phyloP scores from a whole-genome alignment of 1,139 yeast genomes.

The Magnusiomyces tetraspermus region DNA sequence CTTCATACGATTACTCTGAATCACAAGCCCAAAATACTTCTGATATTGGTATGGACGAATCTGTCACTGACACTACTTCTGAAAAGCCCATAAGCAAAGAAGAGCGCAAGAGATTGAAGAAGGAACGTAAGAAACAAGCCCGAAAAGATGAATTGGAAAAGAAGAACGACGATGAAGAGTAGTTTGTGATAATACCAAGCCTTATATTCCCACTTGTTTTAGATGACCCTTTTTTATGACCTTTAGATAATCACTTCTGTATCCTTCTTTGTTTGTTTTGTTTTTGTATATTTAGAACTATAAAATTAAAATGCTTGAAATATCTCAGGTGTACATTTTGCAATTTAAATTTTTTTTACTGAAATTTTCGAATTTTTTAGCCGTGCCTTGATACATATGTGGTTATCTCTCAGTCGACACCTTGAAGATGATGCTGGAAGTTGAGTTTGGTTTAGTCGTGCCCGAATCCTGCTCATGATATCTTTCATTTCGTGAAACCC shows the following conservation, averaged over 20 bases:
- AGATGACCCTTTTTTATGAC: not conserved
- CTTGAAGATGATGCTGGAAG: no score
- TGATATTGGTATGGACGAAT: constrained; percentile 8
- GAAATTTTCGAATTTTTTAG: not conserved
- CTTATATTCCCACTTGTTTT: not conserved
- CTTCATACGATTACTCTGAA: constrained; percentile 8
- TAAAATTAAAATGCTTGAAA: no score
- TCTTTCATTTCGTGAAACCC: no score
- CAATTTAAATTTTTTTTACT: not conserved
- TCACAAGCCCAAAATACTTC: constrained; percentile 3
- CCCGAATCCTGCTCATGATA: no score
- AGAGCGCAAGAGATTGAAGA: constrained; percentile 34
- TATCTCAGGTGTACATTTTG: not conserved
- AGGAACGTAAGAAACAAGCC: constrained; percentile 27
- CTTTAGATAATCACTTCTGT: not conserved
- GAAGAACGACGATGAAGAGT: not conserved
- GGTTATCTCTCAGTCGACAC: no score
- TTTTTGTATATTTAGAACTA: not conserved
- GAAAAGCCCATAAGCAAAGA: constrained; percentile 23
- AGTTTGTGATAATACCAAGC: not conserved
- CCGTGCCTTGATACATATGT: no score
- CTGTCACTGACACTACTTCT: constrained; percentile 5
- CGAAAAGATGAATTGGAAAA: not conserved
- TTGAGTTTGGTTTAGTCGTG: no score
- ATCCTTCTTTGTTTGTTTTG: not conserved